Evolutionary conservation across 176 grass and related monocot species (phyloP), one percentile per base, ranked within the genome.

Genomic region (Alloteropsis semialata): DNA sequence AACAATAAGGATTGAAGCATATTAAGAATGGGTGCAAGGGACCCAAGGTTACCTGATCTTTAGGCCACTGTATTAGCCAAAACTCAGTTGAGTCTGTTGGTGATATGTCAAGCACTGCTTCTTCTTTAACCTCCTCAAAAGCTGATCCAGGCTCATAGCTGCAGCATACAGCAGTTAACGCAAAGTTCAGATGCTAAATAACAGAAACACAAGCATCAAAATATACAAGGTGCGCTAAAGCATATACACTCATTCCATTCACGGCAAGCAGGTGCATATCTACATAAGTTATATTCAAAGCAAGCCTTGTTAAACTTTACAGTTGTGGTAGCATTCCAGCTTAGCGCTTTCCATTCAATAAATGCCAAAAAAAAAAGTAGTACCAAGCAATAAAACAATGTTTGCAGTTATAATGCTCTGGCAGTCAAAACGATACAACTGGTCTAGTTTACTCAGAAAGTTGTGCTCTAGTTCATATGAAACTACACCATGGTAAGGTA

Each of bases 21-120:
- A 77, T 67, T 65, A 87, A 43, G 37, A 67, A 30, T 37, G 41
- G 28, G 16, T 73, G 36, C 42, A 74, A 75, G 48, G 58, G 34
- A n/a, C 3, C 32, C 68, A 16, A 18, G 1, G 22, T 38, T 82
- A 90, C 90, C 83, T 92, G 80, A 75, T 97, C 84, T 66, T 94
- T 74, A 55, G 92, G 88, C 92, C 88, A 94, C 64, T 97, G 94
- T 48, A 97, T 92, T 25, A 97, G 88, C 94, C 94, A 97, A 86
- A 92, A 80, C 85, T 94, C 90, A 13, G 67, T 87, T 39, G 94
- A 90, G 8, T 90, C 94, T 17, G 90, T 80, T 19, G 57, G 41
- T 21, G 92, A 63, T 14, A 92, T 81, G 64, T 94, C 80, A 16
- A 94, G 67, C 25, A 69, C 50, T 6, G 48, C 76, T 33, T 82